phyloP scores from a whole-genome alignment of 2,329 filamentous ascomycete genomes.

The Chaetothyriales sp. region DNA sequence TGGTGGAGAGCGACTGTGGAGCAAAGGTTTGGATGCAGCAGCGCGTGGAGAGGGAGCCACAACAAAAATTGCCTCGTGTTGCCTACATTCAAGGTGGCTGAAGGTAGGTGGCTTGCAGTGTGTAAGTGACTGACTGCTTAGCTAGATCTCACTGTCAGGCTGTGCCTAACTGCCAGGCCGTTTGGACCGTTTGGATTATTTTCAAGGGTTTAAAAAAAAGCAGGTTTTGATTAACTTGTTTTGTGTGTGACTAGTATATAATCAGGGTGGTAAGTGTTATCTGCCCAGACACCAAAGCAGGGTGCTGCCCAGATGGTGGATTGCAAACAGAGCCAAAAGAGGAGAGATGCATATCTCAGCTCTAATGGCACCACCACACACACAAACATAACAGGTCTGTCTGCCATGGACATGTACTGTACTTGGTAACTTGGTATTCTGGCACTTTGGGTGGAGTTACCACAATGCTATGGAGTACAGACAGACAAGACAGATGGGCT shows the following conservation, averaged over 20 bases:
- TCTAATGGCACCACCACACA: neutral
- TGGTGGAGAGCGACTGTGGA: neutral
- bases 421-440: neutral
- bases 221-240: neutral
- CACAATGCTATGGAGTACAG: neutral
- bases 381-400: neutral
- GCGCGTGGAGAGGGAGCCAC: neutral
- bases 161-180: neutral
- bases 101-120: neutral
- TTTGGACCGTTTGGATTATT: neutral
- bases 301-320: neutral
- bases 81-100: neutral
- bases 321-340: neutral
- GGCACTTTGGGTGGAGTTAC: neutral
- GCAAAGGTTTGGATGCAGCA: neutral
- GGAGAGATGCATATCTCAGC: neutral
- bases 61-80: neutral
- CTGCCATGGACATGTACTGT: no score
- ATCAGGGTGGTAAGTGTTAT: neutral
- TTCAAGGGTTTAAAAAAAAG: neutral
- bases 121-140: neutral
- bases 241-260: neutral
- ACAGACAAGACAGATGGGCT: neutral
- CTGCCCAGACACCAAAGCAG: neutral
- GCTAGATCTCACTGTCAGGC: neutral